Evolutionary conservation across 2,329 filamentous ascomycete genomes (phyloP), one percentile per base, ranked within the genome.

Genomic region (Colletotrichum agaves): DNA sequence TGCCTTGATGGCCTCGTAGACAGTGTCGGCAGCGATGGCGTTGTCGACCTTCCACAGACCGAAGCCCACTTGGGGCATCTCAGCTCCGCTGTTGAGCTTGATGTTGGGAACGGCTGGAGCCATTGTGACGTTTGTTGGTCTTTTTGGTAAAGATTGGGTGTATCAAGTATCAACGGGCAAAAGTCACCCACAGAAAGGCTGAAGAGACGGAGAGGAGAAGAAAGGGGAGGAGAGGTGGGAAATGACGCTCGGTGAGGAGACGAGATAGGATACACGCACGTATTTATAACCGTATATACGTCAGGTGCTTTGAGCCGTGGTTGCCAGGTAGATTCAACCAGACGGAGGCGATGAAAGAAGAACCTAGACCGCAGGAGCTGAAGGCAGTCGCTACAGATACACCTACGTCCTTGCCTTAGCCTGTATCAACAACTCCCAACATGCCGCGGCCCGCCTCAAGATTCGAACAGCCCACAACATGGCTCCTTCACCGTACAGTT

Each of bases 1-100:
- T 57, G 80, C 80, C 82, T 89, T 89, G 81, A 89, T 88, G 75
- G 88, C 88, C 70, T 94, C 90, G 85, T 95, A 95, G 73, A 95
- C 89, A 69, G 87, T 88, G 74, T 95, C 91, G 74, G 92, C 89
- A 76, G 87, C 90, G 62, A 88, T 89, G 61, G 88, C 86, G 72
- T 91, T 91, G 78, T 88, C 88, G 71, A 96, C 91, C 83, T 96
- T 96, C 93, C 93, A 96, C 72, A 95, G 86, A 67, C 91, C 91
- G 77, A 92, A 92, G 79, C 91, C 91, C 72, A 93, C 90, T 78
- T 90, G 87, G 75, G 90, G 91, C 91, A 93, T 93, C 74, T 91
- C 84, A 73, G 86, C 76, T 79, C 89, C 88, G 79, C 83, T 88
- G 80, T 82, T 90, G 70, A 91, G 86, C 81, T 89, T 90, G 78